phyloP scores from a whole-genome alignment of 2,329 filamentous ascomycete genomes.

The Colletotrichum falcatum region DNA sequence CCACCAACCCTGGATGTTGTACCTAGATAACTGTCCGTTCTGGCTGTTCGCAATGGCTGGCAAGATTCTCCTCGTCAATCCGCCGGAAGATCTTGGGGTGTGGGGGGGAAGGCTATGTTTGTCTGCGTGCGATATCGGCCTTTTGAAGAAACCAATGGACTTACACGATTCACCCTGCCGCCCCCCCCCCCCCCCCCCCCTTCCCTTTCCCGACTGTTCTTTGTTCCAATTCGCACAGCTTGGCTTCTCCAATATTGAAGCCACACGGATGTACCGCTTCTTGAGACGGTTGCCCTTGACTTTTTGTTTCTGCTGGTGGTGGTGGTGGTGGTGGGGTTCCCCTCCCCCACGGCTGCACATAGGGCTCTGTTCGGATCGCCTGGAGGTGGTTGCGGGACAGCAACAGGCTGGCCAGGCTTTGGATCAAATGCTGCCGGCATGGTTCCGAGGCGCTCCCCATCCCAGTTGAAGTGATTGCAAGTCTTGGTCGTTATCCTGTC shows the following conservation, averaged over 20 bases:
- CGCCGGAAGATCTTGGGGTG: neutral
- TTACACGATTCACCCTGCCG: conserved; percentile 12
- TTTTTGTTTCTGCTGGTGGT: neutral
- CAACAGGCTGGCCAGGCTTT: neutral
- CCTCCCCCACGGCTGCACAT: neutral
- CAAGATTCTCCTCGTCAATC: neutral
- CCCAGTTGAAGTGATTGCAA: neutral
- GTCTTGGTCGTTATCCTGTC: neutral
- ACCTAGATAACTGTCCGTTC: neutral
- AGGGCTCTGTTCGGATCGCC: neutral
- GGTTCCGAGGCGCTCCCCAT: neutral
- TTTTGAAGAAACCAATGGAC: conserved; percentile 3
- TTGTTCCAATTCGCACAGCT: neutral
- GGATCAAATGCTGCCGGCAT: neutral
- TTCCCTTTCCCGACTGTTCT: neutral
- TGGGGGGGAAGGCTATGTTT: neutral
- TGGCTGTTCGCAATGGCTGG: neutral
- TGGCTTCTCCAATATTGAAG: neutral
- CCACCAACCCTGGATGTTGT: conserved; percentile 7
- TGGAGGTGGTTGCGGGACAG: neutral
- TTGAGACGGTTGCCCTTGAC: too few species aligned
- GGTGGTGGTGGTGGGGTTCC: neutral
- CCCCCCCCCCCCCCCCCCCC: neutral
- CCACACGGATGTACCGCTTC: neutral
- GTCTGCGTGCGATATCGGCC: conserved; percentile 10